Evolutionary conservation across 2,329 filamentous ascomycete species (phyloP).

Genomic region (Penicillium sp.): DNA sequence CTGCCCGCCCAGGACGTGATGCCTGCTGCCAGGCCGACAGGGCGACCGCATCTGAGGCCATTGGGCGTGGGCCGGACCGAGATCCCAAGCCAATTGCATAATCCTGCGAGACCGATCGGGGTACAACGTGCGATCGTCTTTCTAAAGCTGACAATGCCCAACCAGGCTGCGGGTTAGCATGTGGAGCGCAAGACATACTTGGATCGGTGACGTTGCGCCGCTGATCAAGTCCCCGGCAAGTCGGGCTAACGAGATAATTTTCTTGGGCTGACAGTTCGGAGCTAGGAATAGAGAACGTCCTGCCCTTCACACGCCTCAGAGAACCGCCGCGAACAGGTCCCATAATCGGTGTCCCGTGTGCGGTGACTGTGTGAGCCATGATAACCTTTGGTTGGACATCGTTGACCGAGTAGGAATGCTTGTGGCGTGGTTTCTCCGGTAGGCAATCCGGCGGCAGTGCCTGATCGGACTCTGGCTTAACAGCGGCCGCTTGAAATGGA

Average conservation of each 20-base stretch:
- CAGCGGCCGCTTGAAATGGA: constrained; percentile 27
- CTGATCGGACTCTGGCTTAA: constrained; percentile 3
- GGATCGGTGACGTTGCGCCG: constrained; percentile 44
- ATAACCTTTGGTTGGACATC: constrained; percentile 26
- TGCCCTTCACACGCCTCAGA: constrained; percentile 29
- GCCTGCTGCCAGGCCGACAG: constrained; percentile 29
- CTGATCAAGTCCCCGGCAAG: constrained; percentile 24
- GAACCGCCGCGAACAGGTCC: constrained; percentile 34
- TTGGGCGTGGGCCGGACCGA: constrained; percentile 18
- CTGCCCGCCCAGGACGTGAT: constrained; percentile 18
- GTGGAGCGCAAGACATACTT: constrained; percentile 36
- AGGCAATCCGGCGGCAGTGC: neutral
- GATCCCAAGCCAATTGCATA: constrained; percentile 23
- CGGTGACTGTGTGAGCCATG: constrained; percentile 22
- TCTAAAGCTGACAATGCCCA: constrained; percentile 16
- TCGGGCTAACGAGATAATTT: constrained; percentile 20
- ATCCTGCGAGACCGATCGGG: constrained; percentile 28
- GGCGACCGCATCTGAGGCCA: constrained; percentile 29
- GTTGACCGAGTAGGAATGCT: constrained; percentile 19
- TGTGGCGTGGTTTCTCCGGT: constrained; percentile 15
- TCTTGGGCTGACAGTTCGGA: constrained; percentile 27
- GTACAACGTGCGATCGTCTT: constrained; percentile 12
- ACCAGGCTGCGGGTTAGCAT: constrained; percentile 30
- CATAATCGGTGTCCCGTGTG: constrained; percentile 21
- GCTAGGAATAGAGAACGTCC: constrained; percentile 31